Evolutionary conservation across 140 eudicot species (phyloP), one percentile per base, ranked within the genome.

Genomic region (Cichorium intybus): DNA sequence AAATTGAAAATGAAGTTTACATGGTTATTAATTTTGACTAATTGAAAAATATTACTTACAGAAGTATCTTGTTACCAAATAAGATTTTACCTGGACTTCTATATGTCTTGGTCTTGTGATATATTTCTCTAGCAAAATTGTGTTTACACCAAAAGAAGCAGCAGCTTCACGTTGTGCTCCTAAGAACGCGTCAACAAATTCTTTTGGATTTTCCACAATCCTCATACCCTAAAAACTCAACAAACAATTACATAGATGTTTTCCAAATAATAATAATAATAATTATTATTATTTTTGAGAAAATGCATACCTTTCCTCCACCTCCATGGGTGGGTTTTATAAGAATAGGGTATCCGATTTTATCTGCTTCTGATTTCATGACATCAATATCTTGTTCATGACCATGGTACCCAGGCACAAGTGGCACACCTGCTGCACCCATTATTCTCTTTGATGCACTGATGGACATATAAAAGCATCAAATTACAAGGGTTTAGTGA

Each of bases 271-370:
- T n/a, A n/a, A n/a, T n/a, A n/a, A n/a, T n/a, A n/a, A n/a, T n/a
- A n/a, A n/a, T n/a, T n/a, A 20, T 45, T n/a, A 12, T 59, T 48
- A 56, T 24, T 31, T 64, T 65, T 48, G 45, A 62, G 21, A 8
- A 62, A 24, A 7, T 39, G 41, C 41, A 34, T 68, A 93, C 99
- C 97, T 93, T 93, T 68, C 99, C 99, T 75, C 99, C 99, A 69
- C 99, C 99, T 75, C 99, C 99, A 78, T 93, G 99, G 28, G 99
- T 93, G 45, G 99, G 99, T 70, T 88, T 93, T 72, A 93, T 93
- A 57, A 93, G 62, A 69, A 93, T 47, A 60, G 99, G 99, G 81
- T 93, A 93, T 41, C 99, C 99, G 24, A 93, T 88, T 66, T 88
- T 86, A 54, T 88, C 99, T 60, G 99, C 99, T 86, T 93, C 95